Conservation (phyloP, 1,284 basidiomycete genomes). For the Porphyrellus sp. region DNA sequence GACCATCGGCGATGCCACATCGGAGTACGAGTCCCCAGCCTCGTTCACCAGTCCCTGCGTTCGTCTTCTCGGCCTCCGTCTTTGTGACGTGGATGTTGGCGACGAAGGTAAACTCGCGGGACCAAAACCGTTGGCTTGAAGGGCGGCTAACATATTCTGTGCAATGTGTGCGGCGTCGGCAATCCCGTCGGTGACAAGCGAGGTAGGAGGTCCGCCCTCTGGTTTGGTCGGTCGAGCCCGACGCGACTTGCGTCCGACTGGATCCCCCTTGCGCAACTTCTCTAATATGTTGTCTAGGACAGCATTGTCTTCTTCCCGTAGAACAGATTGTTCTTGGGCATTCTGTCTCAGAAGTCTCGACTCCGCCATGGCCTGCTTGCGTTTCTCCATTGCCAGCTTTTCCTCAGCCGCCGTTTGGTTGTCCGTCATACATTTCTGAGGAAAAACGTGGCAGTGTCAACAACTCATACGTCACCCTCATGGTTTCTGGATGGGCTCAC, state of each 20-base stretch:
- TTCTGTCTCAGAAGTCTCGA: constrained; percentile 56
- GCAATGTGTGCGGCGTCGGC: constrained; percentile 59
- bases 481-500: constrained; percentile 41
- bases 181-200: constrained; percentile 27
- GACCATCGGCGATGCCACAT: constrained; percentile 37
- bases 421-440: constrained; percentile 80
- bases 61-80: constrained; percentile 30
- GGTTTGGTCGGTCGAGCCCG: constrained; percentile 44
- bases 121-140: constrained; percentile 60
- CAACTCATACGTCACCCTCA: background rate
- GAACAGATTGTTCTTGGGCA: constrained; percentile 42
- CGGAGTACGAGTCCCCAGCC: constrained; percentile 34
- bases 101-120: constrained; percentile 32
- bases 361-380: constrained; percentile 63
- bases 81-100: constrained; percentile 28
- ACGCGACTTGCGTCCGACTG: constrained; percentile 55
- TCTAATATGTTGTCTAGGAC: constrained; percentile 73
- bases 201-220: constrained; percentile 38
- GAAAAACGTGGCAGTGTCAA: constrained; percentile 9
- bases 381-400: constrained; percentile 58
- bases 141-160: constrained; percentile 67
- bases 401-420: constrained; percentile 72
- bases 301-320: constrained; percentile 55
- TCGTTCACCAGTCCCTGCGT: constrained; percentile 25
- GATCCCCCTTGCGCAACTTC: constrained; percentile 69